phyloP scores from a whole-genome alignment of 2,329 filamentous ascomycete species.

The Domatiomyces catenatus region DNA sequence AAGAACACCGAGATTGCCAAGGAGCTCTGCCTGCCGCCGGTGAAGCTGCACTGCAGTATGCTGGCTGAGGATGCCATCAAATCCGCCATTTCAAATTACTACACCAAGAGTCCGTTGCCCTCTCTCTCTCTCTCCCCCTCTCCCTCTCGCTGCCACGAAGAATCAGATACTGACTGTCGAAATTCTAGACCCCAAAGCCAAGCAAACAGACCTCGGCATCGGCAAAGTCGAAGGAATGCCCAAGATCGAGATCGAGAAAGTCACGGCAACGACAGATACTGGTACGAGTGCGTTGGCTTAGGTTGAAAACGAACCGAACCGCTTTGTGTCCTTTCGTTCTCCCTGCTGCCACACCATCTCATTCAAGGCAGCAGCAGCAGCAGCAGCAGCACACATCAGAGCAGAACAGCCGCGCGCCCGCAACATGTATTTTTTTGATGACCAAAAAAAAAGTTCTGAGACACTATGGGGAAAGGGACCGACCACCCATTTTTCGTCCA shows the following conservation, averaged over 20 bases:
- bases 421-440: neutral
- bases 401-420: neutral
- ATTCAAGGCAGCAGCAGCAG: neutral
- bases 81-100: constrained; percentile 78
- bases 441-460: neutral
- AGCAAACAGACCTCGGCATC: constrained; percentile 60
- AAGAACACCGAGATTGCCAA: constrained; percentile 97
- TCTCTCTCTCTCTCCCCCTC: neutral
- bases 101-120: constrained; percentile 46
- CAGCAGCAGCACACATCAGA: neutral
- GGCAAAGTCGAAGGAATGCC: constrained; percentile 51
- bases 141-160: constrained; percentile 37
- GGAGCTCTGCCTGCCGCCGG: constrained; percentile 76
- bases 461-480: neutral
- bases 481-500: neutral
- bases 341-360: neutral
- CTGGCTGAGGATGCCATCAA: constrained; percentile 87
- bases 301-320: too few relatives aligned
- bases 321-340: neutral
- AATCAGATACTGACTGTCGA: neutral
- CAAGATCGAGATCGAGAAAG: constrained; percentile 45
- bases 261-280: constrained; percentile 28
- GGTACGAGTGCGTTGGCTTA: neutral
- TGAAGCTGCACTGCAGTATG: constrained; percentile 87
- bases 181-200: constrained; percentile 46